These are phyloP conservation scores for Penstemon davidsonii DNA, from an alignment of 257 asterid species.

Conservation along the genomic window DNA sequence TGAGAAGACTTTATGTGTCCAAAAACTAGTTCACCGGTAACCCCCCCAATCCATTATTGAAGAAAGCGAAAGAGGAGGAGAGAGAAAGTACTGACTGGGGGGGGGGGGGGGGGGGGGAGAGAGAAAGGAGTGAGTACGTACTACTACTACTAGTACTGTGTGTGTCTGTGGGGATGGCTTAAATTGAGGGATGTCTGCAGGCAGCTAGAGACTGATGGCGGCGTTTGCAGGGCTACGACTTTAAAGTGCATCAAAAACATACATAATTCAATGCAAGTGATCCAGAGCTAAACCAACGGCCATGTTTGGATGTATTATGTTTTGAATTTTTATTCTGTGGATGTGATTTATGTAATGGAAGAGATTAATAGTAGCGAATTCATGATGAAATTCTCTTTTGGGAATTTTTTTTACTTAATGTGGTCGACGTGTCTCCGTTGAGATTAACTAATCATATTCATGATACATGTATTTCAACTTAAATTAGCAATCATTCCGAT, in stretches of 20 bases:
- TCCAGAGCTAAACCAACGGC: not conserved
- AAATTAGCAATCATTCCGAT: too few relatives aligned
- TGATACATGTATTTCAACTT: too few relatives aligned
- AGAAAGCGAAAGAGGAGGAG: conserved; percentile 29
- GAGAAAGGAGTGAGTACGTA: conserved; percentile 20
- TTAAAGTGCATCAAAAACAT: conserved; percentile 51
- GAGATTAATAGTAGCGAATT: too few relatives aligned
- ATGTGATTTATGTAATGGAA: too few relatives aligned
- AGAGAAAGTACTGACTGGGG: conserved; percentile 12
- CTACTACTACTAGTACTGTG: not conserved
- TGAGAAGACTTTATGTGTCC: conserved; percentile 40
- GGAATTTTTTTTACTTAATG: too few relatives aligned
- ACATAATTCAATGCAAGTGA: conserved; percentile 36
- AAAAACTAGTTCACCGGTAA: conserved; percentile 18
- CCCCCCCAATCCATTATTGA: conserved; percentile 12
- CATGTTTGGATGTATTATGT: too few relatives aligned
- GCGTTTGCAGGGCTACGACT: conserved; percentile 89
- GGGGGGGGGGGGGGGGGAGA: conserved; percentile 30
- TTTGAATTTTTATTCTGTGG: too few relatives aligned
- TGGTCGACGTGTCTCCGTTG: too few relatives aligned
- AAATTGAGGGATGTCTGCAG: conserved; percentile 62
- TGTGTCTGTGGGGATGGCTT: conserved; percentile 42
- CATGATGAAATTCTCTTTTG: too few relatives aligned
- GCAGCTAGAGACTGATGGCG: conserved; percentile 68
- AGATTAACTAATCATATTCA: too few relatives aligned